Evolutionary conservation across 257 asterid species (phyloP), one percentile per base, ranked within the genome.

Genomic region (Nicotiana undulata): DNA sequence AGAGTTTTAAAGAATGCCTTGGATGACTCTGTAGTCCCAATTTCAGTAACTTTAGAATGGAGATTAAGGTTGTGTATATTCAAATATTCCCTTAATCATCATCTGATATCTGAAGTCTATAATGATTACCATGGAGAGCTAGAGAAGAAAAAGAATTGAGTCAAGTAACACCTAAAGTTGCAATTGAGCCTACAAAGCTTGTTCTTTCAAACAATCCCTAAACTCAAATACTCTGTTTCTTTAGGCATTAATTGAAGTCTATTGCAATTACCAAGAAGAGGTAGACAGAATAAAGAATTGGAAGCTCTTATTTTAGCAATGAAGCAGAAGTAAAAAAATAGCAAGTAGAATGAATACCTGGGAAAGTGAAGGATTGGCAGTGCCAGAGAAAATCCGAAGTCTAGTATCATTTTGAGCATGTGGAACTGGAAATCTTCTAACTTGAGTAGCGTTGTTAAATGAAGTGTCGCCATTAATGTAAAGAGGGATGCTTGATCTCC

Each of bases 341-440:
- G 12, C 44, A 37, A 17, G 63, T 44, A 70, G 34, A n/a, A 29
- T 26, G 49, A 59, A 66, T 28, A 93, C 98, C 91, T 93, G 94
- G 59, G 99, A 87, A 26, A 95, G 92, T 26, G 92, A 80, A 79
- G 94, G 93, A 87, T 95, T 95, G 40, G 99, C 98, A 12, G 97
- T 91, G 72, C 98, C 98, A 22, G 99, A 92, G 90, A 95, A 95
- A 78, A 95, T 91, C 55, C 92, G 88, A 67, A 95, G 93, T 63
- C 97, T 91, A 12, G 91, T 93, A 37, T 89, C 96, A 81, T 46
- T 81, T 20, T 79, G 85, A 81, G 60, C 76, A n/a, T 81, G 86
- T 31, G 74, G 84, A 75, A 61, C 77, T 24, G 87, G 80, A 61
- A 86, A 75, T 70, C 85, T 75, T 81, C 79, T 87, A 51, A 84